Percentiles rank a stretch among this genome's conserved stretches.
These are phyloP conservation scores for Tylopilus vinaceipallidus DNA, from an alignment of 768 basidiomycete genomes.

Conservation along the genomic window DNA sequence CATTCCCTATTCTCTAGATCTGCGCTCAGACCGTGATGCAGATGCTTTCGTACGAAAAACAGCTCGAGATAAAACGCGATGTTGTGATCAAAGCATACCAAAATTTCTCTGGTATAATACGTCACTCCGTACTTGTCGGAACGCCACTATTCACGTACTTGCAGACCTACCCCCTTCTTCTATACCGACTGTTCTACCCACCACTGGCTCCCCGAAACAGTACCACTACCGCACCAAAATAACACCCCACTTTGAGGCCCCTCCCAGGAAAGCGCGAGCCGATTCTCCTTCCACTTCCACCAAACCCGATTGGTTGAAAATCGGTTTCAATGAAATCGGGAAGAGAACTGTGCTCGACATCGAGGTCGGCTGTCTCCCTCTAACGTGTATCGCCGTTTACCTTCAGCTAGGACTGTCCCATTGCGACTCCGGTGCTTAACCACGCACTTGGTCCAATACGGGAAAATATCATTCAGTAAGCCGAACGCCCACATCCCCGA, in stretches of 20 bases:
- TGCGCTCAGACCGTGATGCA: slow-evolving; percentile 28
- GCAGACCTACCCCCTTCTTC: slow-evolving; percentile 50
- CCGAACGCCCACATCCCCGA: neutral
- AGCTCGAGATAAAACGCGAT: slow-evolving; percentile 82
- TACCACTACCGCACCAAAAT: slow-evolving; percentile 96
- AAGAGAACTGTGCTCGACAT: slow-evolving; percentile 81
- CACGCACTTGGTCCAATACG: slow-evolving; percentile 59
- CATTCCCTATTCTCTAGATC: neutral
- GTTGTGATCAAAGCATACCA: slow-evolving; percentile 83
- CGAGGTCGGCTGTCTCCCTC: slow-evolving; percentile 53
- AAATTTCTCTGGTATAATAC: slow-evolving; percentile 54
- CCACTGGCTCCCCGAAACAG: slow-evolving; percentile 84
- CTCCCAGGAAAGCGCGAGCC: slow-evolving; percentile 44
- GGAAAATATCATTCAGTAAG: slow-evolving; percentile 65
- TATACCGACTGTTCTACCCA: slow-evolving; percentile 67
- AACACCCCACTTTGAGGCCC: slow-evolving; percentile 91
- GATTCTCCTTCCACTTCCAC: neutral
- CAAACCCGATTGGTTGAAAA: slow-evolving; percentile 70
- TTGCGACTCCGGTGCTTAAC: slow-evolving; percentile 82
- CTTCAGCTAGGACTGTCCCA: slow-evolving; percentile 75
- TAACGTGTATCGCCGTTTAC: neutral
- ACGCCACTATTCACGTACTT: slow-evolving; percentile 1
- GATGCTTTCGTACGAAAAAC: slow-evolving; percentile 86
- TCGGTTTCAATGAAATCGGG: slow-evolving; percentile 87
- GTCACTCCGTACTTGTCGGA: slow-evolving; percentile 26